phyloP scores from a whole-genome alignment of 73 alveolate genomes.

The Symbiodinium pilosum region DNA sequence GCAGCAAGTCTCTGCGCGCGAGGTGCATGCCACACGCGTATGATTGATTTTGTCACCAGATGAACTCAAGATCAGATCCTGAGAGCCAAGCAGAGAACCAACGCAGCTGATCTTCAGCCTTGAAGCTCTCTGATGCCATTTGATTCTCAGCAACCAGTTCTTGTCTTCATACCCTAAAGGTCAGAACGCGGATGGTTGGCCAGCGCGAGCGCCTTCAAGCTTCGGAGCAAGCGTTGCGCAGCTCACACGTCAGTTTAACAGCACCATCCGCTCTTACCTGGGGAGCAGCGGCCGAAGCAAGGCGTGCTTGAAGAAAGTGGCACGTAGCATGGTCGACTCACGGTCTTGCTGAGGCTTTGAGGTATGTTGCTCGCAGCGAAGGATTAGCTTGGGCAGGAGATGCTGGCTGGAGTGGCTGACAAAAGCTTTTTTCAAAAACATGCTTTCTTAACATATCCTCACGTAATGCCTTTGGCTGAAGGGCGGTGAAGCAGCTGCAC shows the following conservation, averaged over 20 bases:
- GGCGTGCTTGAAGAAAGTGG: neutral
- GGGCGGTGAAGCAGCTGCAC: too few species aligned
- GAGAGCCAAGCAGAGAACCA: neutral
- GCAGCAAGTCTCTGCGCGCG: too few species aligned
- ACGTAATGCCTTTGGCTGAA: too few species aligned
- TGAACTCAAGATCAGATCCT: too few species aligned
- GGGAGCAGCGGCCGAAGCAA: neutral
- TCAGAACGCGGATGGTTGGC: neutral
- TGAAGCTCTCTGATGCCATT: neutral
- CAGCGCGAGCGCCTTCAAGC: neutral
- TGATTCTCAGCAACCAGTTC: neutral
- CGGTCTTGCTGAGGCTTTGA: neutral
- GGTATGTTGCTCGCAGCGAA: neutral
- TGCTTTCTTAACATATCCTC: too few species aligned
- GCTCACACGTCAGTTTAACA: neutral
- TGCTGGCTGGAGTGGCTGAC: too few species aligned
- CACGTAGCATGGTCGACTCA: neutral
- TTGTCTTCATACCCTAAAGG: too few species aligned
- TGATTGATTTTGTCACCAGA: too few species aligned
- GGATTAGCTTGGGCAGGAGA: too few species aligned
- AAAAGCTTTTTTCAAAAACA: too few species aligned
- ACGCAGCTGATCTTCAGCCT: constrained; percentile 17
- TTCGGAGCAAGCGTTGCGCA: neutral
- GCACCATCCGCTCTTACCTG: too few species aligned
- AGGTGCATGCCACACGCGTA: too few species aligned